phyloP scores from a whole-genome alignment of 208 protist species.

The Crithidia mellificae region DNA sequence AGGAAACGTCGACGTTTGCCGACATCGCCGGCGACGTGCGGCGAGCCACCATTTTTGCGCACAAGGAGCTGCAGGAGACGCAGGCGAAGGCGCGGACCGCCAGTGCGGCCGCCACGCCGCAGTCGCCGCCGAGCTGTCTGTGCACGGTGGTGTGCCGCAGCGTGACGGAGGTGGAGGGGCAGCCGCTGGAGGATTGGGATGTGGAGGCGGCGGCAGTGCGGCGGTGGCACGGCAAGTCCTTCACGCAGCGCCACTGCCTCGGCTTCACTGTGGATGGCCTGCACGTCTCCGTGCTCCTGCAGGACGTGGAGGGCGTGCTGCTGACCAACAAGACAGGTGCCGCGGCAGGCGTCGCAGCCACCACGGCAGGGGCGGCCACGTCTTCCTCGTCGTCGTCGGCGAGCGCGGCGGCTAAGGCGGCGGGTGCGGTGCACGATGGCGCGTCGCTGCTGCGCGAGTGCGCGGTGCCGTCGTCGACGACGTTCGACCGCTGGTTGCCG shows the following conservation, averaged over 20 bases:
- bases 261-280: slow-evolving; percentile 75
- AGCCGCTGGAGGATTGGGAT: slow-evolving; percentile 49
- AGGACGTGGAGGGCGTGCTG: slow-evolving; percentile 59
- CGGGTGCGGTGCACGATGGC: slow-evolving; percentile 5
- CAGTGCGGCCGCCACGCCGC: background rate
- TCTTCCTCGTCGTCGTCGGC: background rate
- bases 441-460: slow-evolving; percentile 19
- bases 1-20: slow-evolving; percentile 26
- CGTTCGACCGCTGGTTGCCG: slow-evolving; percentile 9
- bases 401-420: background rate
- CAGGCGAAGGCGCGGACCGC: background rate
- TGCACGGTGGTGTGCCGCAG: slow-evolving; percentile 53
- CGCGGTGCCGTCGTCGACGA: slow-evolving; percentile 7
- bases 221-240: slow-evolving; percentile 34
- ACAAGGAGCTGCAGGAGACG: slow-evolving; percentile 33
- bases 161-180: slow-evolving; percentile 45
- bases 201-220: slow-evolving; percentile 33
- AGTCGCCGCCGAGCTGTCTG: background rate
- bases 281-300: slow-evolving; percentile 43
- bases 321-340: slow-evolving; percentile 12
- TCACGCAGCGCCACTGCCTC: slow-evolving; percentile 58
- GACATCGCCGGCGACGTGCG: slow-evolving; percentile 38
- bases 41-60: slow-evolving; percentile 50
- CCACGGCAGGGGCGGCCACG: background rate
- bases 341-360: background rate